Percentiles rank a stretch among this genome's conserved stretches.
Evolutionary conservation across 371 early-diverging fungal genomes (phyloP).

Genomic region (Fennellomyces sp.): DNA sequence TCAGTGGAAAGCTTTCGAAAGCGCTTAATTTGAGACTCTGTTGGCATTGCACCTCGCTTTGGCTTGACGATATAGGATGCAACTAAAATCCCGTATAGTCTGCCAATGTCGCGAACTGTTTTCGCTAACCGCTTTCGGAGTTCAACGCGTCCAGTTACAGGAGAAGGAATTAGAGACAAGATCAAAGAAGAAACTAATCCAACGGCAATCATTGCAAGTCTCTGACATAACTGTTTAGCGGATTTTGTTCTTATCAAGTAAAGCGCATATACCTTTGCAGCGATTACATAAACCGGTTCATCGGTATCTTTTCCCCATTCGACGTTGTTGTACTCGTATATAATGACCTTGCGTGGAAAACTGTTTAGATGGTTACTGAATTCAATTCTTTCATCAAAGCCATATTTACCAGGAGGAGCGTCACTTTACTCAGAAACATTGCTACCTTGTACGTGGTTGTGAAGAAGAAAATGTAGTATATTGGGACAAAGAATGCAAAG

Average conservation of each 20-base stretch:
- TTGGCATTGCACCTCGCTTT: neutral
- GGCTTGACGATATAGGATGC: conserved; percentile 15
- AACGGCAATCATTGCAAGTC: conserved; percentile 39
- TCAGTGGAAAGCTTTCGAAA: conserved; percentile 27
- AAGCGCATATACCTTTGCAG: conserved; percentile 42
- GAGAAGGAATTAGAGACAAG: conserved; percentile 33
- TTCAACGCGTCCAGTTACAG: conserved; percentile 42
- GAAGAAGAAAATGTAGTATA: conserved; percentile 39
- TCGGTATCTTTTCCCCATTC: neutral
- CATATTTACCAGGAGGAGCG: conserved; percentile 25
- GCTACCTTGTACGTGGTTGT: conserved; percentile 21
- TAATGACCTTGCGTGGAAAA: conserved; percentile 12
- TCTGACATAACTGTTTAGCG: conserved; percentile 14
- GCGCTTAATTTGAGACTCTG: conserved; percentile 15
- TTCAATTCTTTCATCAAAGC: neutral
- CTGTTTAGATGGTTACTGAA: neutral
- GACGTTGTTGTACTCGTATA: conserved; percentile 33
- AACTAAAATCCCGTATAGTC: conserved; percentile 34
- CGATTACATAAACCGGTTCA: conserved; percentile 35
- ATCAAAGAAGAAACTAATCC: conserved; percentile 41
- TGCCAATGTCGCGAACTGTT: conserved; percentile 41
- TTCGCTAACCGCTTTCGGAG: conserved; percentile 38
- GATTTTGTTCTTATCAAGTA: neutral
- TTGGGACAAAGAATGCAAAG: conserved; percentile 25
- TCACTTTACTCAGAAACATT: conserved; percentile 31